Percentiles rank a stretch among this genome's conserved stretches.
These are phyloP conservation scores for Murraya paniculata DNA, from an alignment of 345 rosid species.

Conservation along the genomic window DNA sequence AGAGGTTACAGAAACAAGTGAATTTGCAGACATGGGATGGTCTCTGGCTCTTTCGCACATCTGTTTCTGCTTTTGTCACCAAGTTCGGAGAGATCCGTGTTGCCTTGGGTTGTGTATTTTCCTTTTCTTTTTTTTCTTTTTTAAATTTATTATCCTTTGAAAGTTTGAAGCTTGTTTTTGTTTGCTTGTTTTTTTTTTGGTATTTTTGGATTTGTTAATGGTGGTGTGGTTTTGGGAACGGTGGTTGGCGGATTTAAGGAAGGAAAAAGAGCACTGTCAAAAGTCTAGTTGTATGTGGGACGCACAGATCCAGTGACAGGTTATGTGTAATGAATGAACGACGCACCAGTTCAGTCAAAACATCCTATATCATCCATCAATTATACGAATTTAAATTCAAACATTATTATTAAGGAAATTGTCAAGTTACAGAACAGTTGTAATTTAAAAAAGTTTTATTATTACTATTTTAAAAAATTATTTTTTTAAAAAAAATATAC, in stretches of 20 bases:
- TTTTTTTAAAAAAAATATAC: no score
- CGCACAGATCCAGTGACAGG: slow-evolving; percentile 7
- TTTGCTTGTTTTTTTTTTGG: not conserved
- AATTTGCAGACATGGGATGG: slow-evolving; percentile 19
- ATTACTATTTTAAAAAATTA: no score
- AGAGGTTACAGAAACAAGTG: slow-evolving; percentile 17
- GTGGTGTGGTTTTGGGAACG: no score
- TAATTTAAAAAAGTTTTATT: no score
- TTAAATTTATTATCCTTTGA: not conserved
- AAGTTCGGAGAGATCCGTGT: slow-evolving; percentile 17
- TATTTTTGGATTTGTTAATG: no score
- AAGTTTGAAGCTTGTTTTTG: slow-evolving; percentile 8
- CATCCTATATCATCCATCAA: not conserved
- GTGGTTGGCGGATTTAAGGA: not conserved
- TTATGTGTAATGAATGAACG: not conserved
- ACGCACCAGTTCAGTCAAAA: not conserved
- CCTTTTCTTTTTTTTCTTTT: no score
- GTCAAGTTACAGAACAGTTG: no score
- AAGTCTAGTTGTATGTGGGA: not conserved
- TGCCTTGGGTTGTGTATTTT: no score
- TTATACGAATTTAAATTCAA: not conserved
- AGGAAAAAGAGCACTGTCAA: not conserved
- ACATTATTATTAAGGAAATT: no score
- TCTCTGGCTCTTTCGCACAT: slow-evolving; percentile 7
- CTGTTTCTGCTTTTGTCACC: slow-evolving; percentile 14